Base-by-base conservation (phyloP, 2,329 filamentous ascomycete genomes). In the Epichloe brachyelytri region DNA sequence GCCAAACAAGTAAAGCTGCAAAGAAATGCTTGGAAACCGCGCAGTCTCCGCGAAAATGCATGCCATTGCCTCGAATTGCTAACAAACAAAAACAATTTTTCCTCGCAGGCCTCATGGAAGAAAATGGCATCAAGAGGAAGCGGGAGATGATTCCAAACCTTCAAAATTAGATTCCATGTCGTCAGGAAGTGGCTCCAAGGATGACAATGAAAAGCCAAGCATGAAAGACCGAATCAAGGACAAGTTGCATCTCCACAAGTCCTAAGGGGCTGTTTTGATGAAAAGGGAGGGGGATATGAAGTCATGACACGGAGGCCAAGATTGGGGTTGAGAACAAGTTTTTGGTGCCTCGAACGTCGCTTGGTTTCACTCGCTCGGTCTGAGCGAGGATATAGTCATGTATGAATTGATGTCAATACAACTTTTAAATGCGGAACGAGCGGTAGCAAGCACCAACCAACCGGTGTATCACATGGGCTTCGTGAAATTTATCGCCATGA, bases 211-310 rank as follows among this genome's bases (percentile, higher is more conserved):
- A 51, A 79, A 80, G 66, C 71, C 69, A 44, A 76, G 76, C 55
- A 61, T 84, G 40, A 74, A 74, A 54, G 73, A 82, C 52, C 83
- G 83, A 69, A 77, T 86, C 66, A 86, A 85, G 76, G 75, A 77
- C 51, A 86, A 85, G 71, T 67, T 86, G 53, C 81, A 85, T 66
- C 68, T 67, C 51, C 67, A 73, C 59, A 51, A 52, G 30, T 50
- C 43, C 37, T 45, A 33, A 44, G 26, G 3, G 12, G 5, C 5
- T 20, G 10, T 15, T 38, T 5, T 14, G 4, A 43, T 19, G 40
- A 20, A 20, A 22, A 12, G 20, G 12, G 22, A 11, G 40, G 22
- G 19, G 40, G 17, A 11, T 6, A 20, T 19, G 19, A 20, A 20
- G n/a, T 5, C 40, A 22, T 30, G 8, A 30, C 26, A 26, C 2